Evolutionary conservation across 495 filamentous ascomycete species (phyloP).

Genomic region (Penicillium bovifimosum): DNA sequence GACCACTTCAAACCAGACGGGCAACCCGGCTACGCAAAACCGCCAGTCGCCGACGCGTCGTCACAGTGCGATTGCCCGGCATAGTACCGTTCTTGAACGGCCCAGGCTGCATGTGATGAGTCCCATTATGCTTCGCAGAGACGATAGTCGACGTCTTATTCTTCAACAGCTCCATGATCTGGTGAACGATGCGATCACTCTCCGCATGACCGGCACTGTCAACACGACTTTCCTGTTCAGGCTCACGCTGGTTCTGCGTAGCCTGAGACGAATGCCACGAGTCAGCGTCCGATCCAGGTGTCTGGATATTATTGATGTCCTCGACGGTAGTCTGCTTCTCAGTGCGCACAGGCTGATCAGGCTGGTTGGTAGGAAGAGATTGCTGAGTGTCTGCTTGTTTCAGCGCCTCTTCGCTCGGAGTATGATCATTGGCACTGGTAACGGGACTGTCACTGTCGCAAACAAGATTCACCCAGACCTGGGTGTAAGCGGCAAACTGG

Average conservation of each 20-base stretch:
- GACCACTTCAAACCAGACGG: neutral
- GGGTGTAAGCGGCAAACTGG: slow-evolving; percentile 22
- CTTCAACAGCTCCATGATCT: slow-evolving; percentile 19
- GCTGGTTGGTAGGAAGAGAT: neutral
- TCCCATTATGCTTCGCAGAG: slow-evolving; percentile 16
- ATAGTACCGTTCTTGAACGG: slow-evolving; percentile 18
- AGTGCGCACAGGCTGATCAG: slow-evolving; percentile 4
- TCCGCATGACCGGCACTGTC: slow-evolving; percentile 21
- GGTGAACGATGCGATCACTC: slow-evolving; percentile 17
- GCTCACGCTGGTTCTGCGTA: slow-evolving; percentile 11
- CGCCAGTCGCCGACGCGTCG: slow-evolving; percentile 18
- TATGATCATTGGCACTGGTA: neutral
- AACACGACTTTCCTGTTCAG: slow-evolving; percentile 18
- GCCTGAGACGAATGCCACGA: slow-evolving; percentile 18
- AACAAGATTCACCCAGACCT: slow-evolving; percentile 33
- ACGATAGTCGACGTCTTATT: slow-evolving; percentile 13
- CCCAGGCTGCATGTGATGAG: slow-evolving; percentile 4
- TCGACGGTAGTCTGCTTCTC: slow-evolving; percentile 9
- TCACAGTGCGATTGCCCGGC: slow-evolving; percentile 12
- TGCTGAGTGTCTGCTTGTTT: slow-evolving; percentile 5
- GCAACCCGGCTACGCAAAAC: slow-evolving; percentile 18
- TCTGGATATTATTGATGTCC: slow-evolving; percentile 15
- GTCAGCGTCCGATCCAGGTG: slow-evolving; percentile 20
- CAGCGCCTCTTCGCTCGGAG: neutral
- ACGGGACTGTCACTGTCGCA: slow-evolving; percentile 17